Percentiles rank a stretch among this genome's conserved stretches.
These are phyloP conservation scores for Cyanidiococcus yangmingshanensis DNA, from an alignment of 23 red algal species.

Conservation along the genomic window DNA sequence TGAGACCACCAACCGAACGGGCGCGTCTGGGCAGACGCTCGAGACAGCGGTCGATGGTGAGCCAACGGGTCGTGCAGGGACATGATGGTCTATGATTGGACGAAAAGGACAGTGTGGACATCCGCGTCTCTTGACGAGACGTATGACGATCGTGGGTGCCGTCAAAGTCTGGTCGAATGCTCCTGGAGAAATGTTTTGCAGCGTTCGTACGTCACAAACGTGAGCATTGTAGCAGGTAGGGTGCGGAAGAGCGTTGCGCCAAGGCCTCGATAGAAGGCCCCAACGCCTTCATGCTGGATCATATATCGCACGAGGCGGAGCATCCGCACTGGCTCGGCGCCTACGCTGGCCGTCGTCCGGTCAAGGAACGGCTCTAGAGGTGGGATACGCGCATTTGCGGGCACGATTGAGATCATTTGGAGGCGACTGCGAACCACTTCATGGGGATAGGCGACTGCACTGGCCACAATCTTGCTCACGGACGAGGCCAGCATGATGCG, in stretches of 20 bases:
- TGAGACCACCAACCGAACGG: no score
- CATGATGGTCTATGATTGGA: no score
- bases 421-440: slow-evolving; percentile 67
- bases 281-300: slow-evolving; percentile 37
- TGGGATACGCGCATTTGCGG: slow-evolving; percentile 6
- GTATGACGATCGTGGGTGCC: no score
- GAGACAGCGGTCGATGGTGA: no score
- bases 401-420: slow-evolving; percentile 42
- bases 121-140: no score
- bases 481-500: slow-evolving; percentile 65
- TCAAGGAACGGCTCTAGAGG: slow-evolving; percentile 17
- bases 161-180: no score
- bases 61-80: no score
- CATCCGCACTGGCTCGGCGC: slow-evolving; percentile 5
- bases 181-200: background rate
- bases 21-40: no score
- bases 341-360: background rate
- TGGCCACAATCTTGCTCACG: slow-evolving; percentile 66
- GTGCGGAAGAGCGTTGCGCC: slow-evolving; percentile 65
- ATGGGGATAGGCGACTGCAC: slow-evolving; percentile 74
- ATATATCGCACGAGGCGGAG: slow-evolving; percentile 37
- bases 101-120: no score
- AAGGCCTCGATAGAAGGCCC: slow-evolving; percentile 80
- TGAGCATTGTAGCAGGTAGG: slow-evolving; percentile 75
- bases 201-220: slow-evolving; percentile 79